These are phyloP conservation scores for Aspergillus conjunctus DNA, from an alignment of 495 filamentous ascomycete species.

Conservation along the genomic window DNA sequence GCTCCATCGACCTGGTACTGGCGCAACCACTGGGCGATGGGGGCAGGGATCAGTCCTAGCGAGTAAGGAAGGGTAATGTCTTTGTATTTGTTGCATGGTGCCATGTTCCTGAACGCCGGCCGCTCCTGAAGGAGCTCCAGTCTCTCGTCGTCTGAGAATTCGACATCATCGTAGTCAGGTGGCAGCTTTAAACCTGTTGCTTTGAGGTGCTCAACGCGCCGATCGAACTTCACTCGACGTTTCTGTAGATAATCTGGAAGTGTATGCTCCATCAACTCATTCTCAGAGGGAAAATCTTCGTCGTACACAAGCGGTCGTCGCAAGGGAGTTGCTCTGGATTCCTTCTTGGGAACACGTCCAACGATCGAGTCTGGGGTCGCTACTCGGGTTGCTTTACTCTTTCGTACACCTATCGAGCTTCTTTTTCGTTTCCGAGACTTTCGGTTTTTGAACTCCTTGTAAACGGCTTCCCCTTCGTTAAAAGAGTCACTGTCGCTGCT, in stretches of 20 bases:
- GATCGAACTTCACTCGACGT: conserved; percentile 55
- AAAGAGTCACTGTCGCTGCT: conserved; percentile 44
- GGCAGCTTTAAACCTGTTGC: conserved; percentile 75
- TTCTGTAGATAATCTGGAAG: conserved; percentile 60
- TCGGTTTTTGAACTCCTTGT: conserved; percentile 60
- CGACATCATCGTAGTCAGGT: conserved; percentile 76
- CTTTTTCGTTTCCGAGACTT: conserved; percentile 58
- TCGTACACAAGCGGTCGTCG: conserved; percentile 38
- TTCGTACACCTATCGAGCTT: conserved; percentile 49
- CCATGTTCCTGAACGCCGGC: conserved; percentile 65
- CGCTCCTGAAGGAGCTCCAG: conserved; percentile 64
- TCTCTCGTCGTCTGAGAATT: conserved; percentile 85
- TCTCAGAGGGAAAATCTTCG: conserved; percentile 50
- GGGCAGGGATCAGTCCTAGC: conserved; percentile 81
- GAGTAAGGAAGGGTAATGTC: conserved; percentile 77
- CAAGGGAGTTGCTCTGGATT: conserved; percentile 17
- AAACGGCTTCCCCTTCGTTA: conserved; percentile 54
- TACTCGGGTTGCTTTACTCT: conserved; percentile 42
- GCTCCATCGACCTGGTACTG: conserved; percentile 89
- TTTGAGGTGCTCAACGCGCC: conserved; percentile 56
- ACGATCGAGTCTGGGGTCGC: conserved; percentile 31
- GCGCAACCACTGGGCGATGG: conserved; percentile 89
- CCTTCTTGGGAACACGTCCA: conserved; percentile 31
- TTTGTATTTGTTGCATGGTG: conserved; percentile 66
- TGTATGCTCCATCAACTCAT: conserved; percentile 60